A percentile compares a stretch with the other conserved stretches of the same genome.
Conservation (phyloP, 225 moss, liverwort and hornwort genomes). For the Lunularia cruciata region DNA sequence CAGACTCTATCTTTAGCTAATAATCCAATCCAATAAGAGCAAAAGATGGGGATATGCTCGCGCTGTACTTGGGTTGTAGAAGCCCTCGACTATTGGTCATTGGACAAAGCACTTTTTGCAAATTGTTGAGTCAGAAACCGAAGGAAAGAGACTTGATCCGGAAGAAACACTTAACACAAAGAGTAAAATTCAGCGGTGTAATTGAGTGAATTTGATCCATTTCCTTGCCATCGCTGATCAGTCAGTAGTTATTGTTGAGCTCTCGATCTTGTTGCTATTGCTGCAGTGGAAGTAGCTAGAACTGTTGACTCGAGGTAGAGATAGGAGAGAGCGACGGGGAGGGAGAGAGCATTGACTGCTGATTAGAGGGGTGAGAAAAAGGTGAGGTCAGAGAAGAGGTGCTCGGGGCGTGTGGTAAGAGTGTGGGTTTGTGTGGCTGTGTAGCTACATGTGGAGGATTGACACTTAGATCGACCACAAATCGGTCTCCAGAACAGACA, state of each 20-base stretch:
- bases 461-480: conserved; percentile 14
- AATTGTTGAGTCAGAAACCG: neutral
- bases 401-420: conserved; percentile 3
- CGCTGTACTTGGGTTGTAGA: neutral
- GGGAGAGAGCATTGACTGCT: neutral
- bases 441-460: conserved; percentile 5
- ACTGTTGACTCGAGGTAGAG: too few relatives aligned
- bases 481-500: conserved; percentile 11
- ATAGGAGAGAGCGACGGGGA: too few relatives aligned
- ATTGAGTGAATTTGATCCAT: neutral
- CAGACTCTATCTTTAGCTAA: too few relatives aligned
- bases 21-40: too few relatives aligned
- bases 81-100: neutral
- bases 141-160: neutral
- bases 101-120: neutral
- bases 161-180: neutral
- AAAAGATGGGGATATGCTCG: neutral
- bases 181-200: neutral
- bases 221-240: neutral
- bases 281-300: too few relatives aligned
- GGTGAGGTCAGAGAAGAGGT: conserved; percentile 10
- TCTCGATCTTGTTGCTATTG: too few relatives aligned
- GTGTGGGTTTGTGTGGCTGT: conserved; percentile 9
- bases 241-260: too few relatives aligned
- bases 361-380: neutral